phyloP scores from a whole-genome alignment of 768 basidiomycete species.

The Rhodotorula paludigena region DNA sequence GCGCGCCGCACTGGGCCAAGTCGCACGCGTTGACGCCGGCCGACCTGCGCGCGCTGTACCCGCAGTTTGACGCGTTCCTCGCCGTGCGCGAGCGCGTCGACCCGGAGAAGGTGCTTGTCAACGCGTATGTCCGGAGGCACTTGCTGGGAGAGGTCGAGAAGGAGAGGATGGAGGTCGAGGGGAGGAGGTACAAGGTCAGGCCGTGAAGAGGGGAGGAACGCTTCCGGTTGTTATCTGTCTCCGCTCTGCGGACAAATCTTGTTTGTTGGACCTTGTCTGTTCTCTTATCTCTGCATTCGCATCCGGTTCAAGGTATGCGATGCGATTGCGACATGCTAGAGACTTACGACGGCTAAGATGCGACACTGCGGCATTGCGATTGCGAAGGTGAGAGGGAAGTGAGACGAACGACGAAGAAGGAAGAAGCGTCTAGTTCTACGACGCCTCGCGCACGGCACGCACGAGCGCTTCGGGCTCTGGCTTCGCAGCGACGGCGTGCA shows the following conservation, averaged over 20 bases:
- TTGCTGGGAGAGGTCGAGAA: slow-evolving; percentile 50
- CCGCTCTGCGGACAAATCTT: too few species aligned
- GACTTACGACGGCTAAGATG: too few species aligned
- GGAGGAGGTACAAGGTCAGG: slow-evolving; percentile 22
- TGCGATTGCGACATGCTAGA: too few species aligned
- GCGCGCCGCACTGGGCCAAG: slow-evolving; percentile 96
- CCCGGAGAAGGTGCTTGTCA: slow-evolving; percentile 61
- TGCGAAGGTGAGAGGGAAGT: too few species aligned
- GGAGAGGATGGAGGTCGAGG: background rate
- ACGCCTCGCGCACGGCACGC: background rate
- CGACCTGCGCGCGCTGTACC: slow-evolving; percentile 65
- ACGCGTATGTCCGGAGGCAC: slow-evolving; percentile 84
- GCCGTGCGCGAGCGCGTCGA: slow-evolving; percentile 65
- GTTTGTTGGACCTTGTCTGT: too few species aligned
- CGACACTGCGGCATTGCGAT: too few species aligned
- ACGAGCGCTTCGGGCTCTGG: background rate
- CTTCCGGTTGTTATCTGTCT: too few species aligned
- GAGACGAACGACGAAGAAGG: too few species aligned
- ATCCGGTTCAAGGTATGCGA: too few species aligned
- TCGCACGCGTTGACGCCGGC: slow-evolving; percentile 67
- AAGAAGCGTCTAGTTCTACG: too few species aligned
- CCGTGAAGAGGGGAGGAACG: background rate
- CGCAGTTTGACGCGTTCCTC: slow-evolving; percentile 72
- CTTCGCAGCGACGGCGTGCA: background rate
- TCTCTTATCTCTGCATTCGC: too few species aligned